These are phyloP conservation scores for Arthrobotrys conoides DNA, from an alignment of 2,329 filamentous ascomycete species.

Conservation along the genomic window DNA sequence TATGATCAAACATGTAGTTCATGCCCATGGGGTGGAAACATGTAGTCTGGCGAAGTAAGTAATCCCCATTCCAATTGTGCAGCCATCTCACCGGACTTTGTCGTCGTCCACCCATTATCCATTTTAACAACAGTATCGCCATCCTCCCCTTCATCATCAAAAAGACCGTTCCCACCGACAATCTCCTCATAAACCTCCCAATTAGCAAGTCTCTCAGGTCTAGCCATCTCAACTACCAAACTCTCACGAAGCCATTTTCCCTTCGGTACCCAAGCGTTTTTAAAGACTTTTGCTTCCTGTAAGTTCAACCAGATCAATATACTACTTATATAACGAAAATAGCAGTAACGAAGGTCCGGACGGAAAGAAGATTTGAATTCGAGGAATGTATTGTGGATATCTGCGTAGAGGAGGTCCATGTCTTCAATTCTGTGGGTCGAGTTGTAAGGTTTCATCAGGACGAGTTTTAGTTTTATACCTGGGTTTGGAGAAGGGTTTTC, in stretches of 20 bases:
- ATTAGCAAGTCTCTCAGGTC: slow-evolving; percentile 42
- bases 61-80: slow-evolving; percentile 26
- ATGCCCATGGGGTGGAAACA: slow-evolving; percentile 12
- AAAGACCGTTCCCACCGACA: slow-evolving; percentile 26
- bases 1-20: not conserved
- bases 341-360: slow-evolving; percentile 46
- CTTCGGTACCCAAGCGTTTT: slow-evolving; percentile 40
- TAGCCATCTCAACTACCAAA: slow-evolving; percentile 41
- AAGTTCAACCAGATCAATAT: slow-evolving; percentile 50
- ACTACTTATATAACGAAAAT: slow-evolving; percentile 35
- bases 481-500: not conserved
- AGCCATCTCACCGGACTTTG: slow-evolving; percentile 29
- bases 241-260: slow-evolving; percentile 48
- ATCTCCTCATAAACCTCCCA: slow-evolving; percentile 54
- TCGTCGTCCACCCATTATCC: slow-evolving; percentile 9
- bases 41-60: slow-evolving; percentile 14
- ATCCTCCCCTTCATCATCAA: slow-evolving; percentile 32
- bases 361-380: slow-evolving; percentile 50
- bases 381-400: slow-evolving; percentile 44
- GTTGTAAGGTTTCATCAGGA: slow-evolving; percentile 43
- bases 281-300: slow-evolving; percentile 29
- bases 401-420: slow-evolving; percentile 37
- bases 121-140: slow-evolving; percentile 25
- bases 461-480: slow-evolving; percentile 24
- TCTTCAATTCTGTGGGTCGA: slow-evolving; percentile 9